Evolutionary conservation across 371 early-diverging fungal genomes (phyloP).

Genomic region (Nematocida homosporus): DNA sequence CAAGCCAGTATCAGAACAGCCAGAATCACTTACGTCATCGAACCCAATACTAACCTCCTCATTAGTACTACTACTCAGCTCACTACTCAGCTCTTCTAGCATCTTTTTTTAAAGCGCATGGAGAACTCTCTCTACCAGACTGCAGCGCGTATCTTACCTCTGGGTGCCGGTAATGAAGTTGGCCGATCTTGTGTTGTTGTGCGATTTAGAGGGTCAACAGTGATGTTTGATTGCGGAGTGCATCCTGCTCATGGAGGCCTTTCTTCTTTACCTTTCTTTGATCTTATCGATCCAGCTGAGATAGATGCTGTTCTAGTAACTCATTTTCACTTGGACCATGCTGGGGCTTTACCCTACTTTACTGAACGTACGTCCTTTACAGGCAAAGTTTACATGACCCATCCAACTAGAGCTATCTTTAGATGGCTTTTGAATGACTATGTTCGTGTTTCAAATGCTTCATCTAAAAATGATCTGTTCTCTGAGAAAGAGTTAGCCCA

Average conservation of each 20-base stretch:
- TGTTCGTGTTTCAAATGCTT: slow-evolving; percentile 71
- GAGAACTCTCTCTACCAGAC: slow-evolving; percentile 51
- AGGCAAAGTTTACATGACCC: slow-evolving; percentile 99
- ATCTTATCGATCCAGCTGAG: slow-evolving; percentile 83
- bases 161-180: slow-evolving; percentile 97
- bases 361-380: slow-evolving; percentile 91
- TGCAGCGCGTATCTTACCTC: slow-evolving; percentile 74
- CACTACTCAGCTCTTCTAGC: background rate
- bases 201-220: slow-evolving; percentile 85
- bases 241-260: slow-evolving; percentile 95
- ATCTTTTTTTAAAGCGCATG: slow-evolving; percentile 21
- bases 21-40: no score
- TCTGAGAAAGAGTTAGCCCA: slow-evolving; percentile 83
- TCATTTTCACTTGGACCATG: slow-evolving; percentile 98
- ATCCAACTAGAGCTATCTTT: slow-evolving; percentile 97
- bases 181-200: slow-evolving; percentile 91
- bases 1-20: no score
- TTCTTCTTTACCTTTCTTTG: slow-evolving; percentile 91
- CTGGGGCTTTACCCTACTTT: slow-evolving; percentile 95
- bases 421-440: slow-evolving; percentile 95
- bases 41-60: no score
- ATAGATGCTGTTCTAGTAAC: slow-evolving; percentile 89
- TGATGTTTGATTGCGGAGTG: slow-evolving; percentile 94
- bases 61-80: no score
- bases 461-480: slow-evolving; percentile 82